phyloP scores from a whole-genome alignment of 306 rosid genomes.

The Cucurbita pepo region DNA sequence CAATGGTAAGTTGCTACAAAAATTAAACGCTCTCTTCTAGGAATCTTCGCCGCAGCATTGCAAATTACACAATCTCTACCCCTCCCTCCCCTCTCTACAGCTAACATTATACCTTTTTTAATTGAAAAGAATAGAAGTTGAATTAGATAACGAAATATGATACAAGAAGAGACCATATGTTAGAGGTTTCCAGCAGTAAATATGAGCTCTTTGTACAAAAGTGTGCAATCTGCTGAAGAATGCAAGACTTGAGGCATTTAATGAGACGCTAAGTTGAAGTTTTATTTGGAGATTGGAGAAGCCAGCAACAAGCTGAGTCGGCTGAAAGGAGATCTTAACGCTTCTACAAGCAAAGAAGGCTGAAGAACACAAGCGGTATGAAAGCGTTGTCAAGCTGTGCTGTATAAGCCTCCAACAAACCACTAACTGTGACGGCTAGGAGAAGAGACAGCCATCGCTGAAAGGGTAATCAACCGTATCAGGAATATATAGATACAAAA shows the following conservation, averaged over 20 bases:
- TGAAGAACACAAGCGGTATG: slow-evolving; percentile 79
- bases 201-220: slow-evolving; percentile 1
- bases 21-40: neutral
- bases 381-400: slow-evolving; percentile 94
- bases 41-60: neutral
- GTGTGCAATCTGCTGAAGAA: neutral
- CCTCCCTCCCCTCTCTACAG: neutral
- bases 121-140: neutral
- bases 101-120: neutral
- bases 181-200: slow-evolving; percentile 7
- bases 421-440: slow-evolving; percentile 71
- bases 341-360: slow-evolving; percentile 73
- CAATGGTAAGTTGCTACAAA: neutral
- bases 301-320: neutral
- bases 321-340: neutral
- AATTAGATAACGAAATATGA: slow-evolving; percentile 1
- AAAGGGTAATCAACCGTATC: slow-evolving; percentile 12
- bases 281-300: slow-evolving; percentile 10
- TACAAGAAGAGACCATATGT: neutral
- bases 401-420: slow-evolving; percentile 92
- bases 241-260: neutral
- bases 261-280: neutral
- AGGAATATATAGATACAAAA: slow-evolving; percentile 2
- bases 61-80: neutral
- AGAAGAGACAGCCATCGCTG: slow-evolving; percentile 87